Evolutionary conservation across 768 basidiomycete species (phyloP).

Genomic region (Tubosaeta sp.): DNA sequence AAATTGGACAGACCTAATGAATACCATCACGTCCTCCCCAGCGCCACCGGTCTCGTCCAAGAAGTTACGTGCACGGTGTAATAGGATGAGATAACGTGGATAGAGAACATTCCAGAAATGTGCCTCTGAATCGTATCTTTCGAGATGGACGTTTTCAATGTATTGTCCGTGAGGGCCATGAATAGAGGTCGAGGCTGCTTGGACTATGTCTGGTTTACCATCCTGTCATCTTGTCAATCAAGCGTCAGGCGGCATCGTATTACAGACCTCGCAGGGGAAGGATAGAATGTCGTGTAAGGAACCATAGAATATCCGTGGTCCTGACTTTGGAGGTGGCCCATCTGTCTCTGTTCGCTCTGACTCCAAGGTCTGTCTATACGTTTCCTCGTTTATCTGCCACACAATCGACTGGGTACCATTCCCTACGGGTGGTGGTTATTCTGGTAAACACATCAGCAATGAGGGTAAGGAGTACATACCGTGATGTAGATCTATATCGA

Average conservation of each 20-base stretch:
- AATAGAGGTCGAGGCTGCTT: slow-evolving; percentile 65
- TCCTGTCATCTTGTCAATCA: slow-evolving; percentile 46
- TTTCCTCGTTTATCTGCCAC: slow-evolving; percentile 90
- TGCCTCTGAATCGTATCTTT: slow-evolving; percentile 12
- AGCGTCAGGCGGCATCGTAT: not conserved
- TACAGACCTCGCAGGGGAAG: slow-evolving; percentile 81
- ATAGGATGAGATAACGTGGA: slow-evolving; percentile 51
- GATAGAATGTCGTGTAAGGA: slow-evolving; percentile 93
- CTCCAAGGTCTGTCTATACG: slow-evolving; percentile 65
- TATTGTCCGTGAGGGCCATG: slow-evolving; percentile 4
- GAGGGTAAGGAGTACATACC: slow-evolving; percentile 9
- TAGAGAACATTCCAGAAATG: slow-evolving; percentile 48
- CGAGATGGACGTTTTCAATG: slow-evolving; percentile 24
- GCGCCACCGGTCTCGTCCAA: slow-evolving; percentile 59
- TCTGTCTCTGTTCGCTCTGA: slow-evolving; percentile 31
- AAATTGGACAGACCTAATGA: slow-evolving; percentile 66
- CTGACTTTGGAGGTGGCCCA: slow-evolving; percentile 31
- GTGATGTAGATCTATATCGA: slow-evolving; percentile 67
- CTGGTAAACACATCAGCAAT: not conserved
- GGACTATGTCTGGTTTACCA: slow-evolving; percentile 70
- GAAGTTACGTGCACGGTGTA: slow-evolving; percentile 69
- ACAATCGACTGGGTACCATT: slow-evolving; percentile 92
- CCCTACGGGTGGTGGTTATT: slow-evolving; percentile 39
- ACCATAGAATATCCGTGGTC: slow-evolving; percentile 77
- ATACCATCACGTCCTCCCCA: slow-evolving; percentile 69